Base-by-base conservation (phyloP, 257 asterid genomes). In the Plantago elongata region DNA sequence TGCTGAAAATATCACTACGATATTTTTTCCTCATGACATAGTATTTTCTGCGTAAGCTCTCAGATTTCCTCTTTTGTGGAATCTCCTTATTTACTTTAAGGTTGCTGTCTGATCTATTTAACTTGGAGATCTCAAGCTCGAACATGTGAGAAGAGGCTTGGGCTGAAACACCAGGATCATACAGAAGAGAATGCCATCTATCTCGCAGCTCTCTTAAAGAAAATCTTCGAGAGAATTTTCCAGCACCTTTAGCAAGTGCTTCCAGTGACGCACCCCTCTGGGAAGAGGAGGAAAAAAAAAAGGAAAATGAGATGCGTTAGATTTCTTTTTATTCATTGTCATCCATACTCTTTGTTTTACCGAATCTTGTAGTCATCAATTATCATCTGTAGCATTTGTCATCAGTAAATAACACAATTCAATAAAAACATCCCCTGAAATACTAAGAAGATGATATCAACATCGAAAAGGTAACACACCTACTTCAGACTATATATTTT, bases 191-290 rank as follows among this genome's bases (percentile, higher is more conserved):
- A 64, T 81, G 63, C 99, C 97, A 89, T 62, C 96, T 80, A 66
- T 80, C 84, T 60, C 67, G 85, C 73, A 86, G 81, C 72, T 92
- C 96, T 60, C 58, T 79, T 60, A 80, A 78, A 61, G 91, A 80
- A 67, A 72, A 89, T 80, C 82, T 76, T 64, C 90, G 91, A 44
- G 99, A 89, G 81, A 92, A 92, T 67, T 72, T 85, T 13, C 86
- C 85, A 44, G 95, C 97, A 15, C 97, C 99, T 78, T 83, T 92
- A 54, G 97, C 95, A 64, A 92, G 97, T 64, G 99, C 85, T 79
- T 92, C 95, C 73, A 92, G 62, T 13, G 97, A 84, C 58, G 95
- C 96, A 78, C 95, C 99, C 44, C 83, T 86, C 96, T 86, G 73
- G 61, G 22, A 69, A 58, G 17, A 65, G 3, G 4, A 69, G n/a